phyloP scores from a whole-genome alignment of 2,329 filamentous ascomycete genomes.

The Microdochium nivale region DNA sequence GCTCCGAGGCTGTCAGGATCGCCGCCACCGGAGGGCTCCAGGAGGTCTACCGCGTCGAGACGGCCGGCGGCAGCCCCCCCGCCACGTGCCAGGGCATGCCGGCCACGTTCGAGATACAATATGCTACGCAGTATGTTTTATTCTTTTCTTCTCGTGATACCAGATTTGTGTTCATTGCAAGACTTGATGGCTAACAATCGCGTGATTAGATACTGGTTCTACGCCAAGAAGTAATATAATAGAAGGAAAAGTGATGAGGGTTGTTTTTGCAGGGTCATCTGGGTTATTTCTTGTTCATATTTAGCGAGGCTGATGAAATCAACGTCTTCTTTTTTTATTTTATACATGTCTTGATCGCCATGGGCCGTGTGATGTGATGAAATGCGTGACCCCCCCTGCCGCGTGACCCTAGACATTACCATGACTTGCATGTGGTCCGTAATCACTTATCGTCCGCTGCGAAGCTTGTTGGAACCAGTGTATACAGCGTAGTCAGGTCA shows the following conservation, averaged over 20 bases:
- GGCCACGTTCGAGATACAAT: constrained; percentile 63
- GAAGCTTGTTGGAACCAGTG: too few relatives aligned
- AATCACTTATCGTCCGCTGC: too few relatives aligned
- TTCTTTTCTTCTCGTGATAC: too few relatives aligned
- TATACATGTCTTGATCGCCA: too few relatives aligned
- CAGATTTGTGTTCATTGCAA: too few relatives aligned
- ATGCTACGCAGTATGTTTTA: constrained; percentile 80
- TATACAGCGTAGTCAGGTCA: too few relatives aligned
- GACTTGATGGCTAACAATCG: not conserved
- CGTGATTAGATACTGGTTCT: not conserved
- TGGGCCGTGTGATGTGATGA: too few relatives aligned
- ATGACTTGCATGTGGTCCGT: too few relatives aligned
- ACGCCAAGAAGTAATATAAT: not conserved
- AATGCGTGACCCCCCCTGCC: too few relatives aligned
- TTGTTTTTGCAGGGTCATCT: not conserved
- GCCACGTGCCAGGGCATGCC: constrained; percentile 60
- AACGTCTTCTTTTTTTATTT: not conserved
- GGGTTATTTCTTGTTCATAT: not conserved
- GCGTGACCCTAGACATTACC: too few relatives aligned
- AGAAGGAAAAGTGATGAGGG: not conserved
- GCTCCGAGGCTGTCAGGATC: constrained; percentile 4
- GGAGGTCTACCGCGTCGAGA: constrained; percentile 77
- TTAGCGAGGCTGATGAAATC: not conserved
- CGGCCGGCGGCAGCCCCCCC: constrained; percentile 72
- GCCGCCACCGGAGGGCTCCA: constrained; percentile 55